Base-by-base conservation (phyloP, 2,329 filamentous ascomycete species). In the Alternaria brassicicola region DNA sequence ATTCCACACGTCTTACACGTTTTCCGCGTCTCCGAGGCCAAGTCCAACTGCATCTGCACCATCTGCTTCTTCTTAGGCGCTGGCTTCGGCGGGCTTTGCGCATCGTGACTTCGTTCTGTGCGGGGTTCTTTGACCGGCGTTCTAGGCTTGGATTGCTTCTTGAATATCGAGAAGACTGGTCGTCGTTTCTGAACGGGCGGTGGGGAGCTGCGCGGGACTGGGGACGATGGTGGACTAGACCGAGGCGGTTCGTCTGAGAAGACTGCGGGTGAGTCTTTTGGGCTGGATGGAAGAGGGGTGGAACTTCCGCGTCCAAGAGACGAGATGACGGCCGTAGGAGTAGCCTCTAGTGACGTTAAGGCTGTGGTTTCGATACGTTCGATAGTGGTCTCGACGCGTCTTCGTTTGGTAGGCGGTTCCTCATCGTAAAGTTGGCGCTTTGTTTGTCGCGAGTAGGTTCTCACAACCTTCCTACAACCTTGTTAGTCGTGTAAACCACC, bases 1-100 rank as follows among this genome's bases (percentile, higher is more conserved):
- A 90, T 90, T 1, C 85, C 85, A 66, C 88, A 90, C 3, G 78
- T 79, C 35, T 79, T 78, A 74, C 88, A 90, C 10, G 82, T 85
- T 64, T 84, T 84, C 45, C 84, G 81, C 36, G 83, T 76, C 39
- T 84, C 81, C 36, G 80, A 78, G 2, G 85, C 86, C 12, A 88
- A 78, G 65, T 86, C 85, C 59, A 89, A 81, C 65, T 86, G 84
- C 79, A 86, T 86, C 69, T 89, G 86, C 48, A 83, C 83, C 57
- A 88, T 68, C 26, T 72, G 70, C 55, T 73, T 75, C 58, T 68
- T 71, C 64, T 62, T 67, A 30, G 70, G 69, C 5, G 70, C 69
- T 53, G 65, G 71, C 30, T 64, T 57, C 17, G 62, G 62, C 38
- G 70, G 69, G 26, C 42, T 65, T 63, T 73, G 66, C 25, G 66